phyloP scores from a whole-genome alignment of 78 protist species.

The Dictyostelium citrinum region DNA sequence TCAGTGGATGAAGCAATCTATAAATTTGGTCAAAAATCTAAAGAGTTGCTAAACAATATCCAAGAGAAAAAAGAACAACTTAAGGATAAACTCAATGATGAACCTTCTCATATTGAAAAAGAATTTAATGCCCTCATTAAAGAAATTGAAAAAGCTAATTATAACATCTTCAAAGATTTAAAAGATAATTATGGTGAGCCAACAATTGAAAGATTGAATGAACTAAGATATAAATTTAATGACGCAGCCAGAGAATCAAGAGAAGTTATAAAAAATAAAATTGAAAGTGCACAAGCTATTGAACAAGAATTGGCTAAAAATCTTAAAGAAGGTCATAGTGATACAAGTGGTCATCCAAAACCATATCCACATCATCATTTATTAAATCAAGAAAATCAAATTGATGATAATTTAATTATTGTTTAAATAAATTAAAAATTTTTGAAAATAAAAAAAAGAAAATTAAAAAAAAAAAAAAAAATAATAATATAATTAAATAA shows the following conservation, averaged over 20 bases:
- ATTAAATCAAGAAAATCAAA: background rate
- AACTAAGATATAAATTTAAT: constrained; percentile 6
- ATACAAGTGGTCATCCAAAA: background rate
- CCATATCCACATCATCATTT: background rate
- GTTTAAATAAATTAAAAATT: background rate
- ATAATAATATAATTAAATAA: no score
- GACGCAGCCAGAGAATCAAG: background rate
- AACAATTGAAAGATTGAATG: background rate
- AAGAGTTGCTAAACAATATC: background rate
- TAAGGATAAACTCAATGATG: background rate
- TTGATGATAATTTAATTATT: background rate
- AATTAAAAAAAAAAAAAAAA: background rate
- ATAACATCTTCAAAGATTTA: background rate
- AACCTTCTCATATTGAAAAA: background rate
- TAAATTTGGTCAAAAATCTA: background rate
- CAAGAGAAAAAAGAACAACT: background rate
- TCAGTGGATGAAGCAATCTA: background rate
- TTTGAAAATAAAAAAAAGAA: background rate
- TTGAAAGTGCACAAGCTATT: background rate
- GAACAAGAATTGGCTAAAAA: background rate
- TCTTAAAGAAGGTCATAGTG: background rate
- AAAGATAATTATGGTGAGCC: background rate
- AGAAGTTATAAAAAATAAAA: background rate
- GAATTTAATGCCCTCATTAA: background rate
- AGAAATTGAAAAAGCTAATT: background rate